Evolutionary conservation across 78 protist species (phyloP), one percentile per base, ranked within the genome.

Genomic region (Diacronema lutheri): DNA sequence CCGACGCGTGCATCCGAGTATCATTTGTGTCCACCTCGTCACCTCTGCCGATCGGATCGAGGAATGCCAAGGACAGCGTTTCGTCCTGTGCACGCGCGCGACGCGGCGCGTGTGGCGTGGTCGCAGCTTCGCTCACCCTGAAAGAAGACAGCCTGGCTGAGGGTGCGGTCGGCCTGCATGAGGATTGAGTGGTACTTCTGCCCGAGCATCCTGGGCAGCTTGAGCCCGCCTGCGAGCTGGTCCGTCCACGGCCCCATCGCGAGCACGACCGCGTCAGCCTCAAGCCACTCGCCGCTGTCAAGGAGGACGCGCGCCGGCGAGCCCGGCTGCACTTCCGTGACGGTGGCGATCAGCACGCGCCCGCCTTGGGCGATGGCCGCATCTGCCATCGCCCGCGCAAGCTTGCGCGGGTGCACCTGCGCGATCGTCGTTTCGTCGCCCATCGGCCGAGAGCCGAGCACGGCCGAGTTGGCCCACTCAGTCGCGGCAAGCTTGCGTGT

Each of bases 361-460:
- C n/a, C n/a, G n/a, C n/a, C n/a, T 44, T 44, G 50, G 50, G n/a
- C n/a, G n/a, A n/a, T 44, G 50, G n/a, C n/a, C n/a, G n/a, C n/a
- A n/a, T n/a, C n/a, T n/a, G n/a, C n/a, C n/a, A n/a, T n/a, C n/a
- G n/a, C n/a, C n/a, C n/a, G n/a, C n/a, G 89, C 74, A 29, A 76
- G 35, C 83, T 41, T 44, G 38, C 33, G 14, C 62, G 89, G 89
- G 84, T 77, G 68, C 25, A 86, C 89, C 62, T 86, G 89, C 40
- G 71, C 79, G 38, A 46, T 73, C 46, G 56, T 73, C 31, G 13
- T 16, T 33, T 40, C 60, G 2, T 44, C 44, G 29, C 81, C 81
- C 56, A 73, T 73, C 57, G 40, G n/a, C 10, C 46, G 41, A 0
- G n/a, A 56, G 37, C 81, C 60, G 29, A 20, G 0, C 62, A 35